These are phyloP conservation scores for Fusarium sp. DNA, from an alignment of 2,329 filamentous ascomycete species.

Conservation along the genomic window DNA sequence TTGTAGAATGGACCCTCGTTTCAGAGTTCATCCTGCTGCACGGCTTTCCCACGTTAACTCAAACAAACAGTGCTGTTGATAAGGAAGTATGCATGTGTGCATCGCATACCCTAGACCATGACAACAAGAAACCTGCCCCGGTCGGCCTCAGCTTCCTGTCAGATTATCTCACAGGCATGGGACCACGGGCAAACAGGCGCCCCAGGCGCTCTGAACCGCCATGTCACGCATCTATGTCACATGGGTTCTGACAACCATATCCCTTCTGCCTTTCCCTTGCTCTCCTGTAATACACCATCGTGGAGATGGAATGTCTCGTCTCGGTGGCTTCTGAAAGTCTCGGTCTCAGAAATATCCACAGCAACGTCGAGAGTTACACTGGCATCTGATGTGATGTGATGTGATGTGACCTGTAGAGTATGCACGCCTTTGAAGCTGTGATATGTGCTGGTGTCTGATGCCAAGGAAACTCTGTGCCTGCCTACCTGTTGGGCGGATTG, in stretches of 20 bases:
- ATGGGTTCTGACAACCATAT: constrained; percentile 2
- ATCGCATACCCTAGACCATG: constrained; percentile 29
- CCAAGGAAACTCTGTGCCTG: constrained; percentile 29
- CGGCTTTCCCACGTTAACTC: background rate
- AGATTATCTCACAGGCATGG: constrained; percentile 13
- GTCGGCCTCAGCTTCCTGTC: background rate
- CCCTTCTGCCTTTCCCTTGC: constrained; percentile 8
- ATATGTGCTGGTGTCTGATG: background rate
- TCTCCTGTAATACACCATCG: constrained; percentile 9
- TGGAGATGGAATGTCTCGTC: constrained; percentile 24
- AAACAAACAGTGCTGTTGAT: background rate
- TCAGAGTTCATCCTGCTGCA: background rate
- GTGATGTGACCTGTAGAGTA: background rate
- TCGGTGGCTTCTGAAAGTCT: constrained; percentile 16
- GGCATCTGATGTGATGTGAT: background rate
- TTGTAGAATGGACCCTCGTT: background rate
- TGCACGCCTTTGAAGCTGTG: constrained; percentile 2
- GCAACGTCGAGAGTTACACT: constrained; percentile 9
- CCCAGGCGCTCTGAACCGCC: constrained; percentile 8
- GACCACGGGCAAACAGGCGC: constrained; percentile 10
- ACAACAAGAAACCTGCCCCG: background rate
- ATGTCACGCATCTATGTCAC: constrained; percentile 31
- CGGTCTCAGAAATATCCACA: constrained; percentile 6
- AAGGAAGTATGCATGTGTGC: background rate
- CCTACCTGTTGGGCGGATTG: constrained; percentile 9